Conservation (phyloP, 805 yeast genomes). For the Candida pseudofarinosa region DNA sequence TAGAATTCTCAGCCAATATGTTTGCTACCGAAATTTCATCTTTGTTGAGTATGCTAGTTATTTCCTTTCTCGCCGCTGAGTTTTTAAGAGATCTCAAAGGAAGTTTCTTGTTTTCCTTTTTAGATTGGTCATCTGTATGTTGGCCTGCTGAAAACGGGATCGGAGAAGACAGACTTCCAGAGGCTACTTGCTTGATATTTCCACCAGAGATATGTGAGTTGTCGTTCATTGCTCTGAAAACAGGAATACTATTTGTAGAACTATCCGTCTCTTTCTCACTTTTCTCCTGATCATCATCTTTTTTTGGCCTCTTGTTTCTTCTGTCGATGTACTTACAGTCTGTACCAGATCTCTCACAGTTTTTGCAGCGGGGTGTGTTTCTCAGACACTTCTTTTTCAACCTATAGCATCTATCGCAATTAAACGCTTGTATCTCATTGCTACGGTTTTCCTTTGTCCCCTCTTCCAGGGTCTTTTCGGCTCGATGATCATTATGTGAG, state of each 20-base stretch:
- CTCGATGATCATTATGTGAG: neutral
- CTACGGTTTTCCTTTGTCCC: conserved; percentile 18
- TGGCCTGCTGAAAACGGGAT: neutral
- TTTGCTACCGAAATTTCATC: neutral
- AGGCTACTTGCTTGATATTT: neutral
- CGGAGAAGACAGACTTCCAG: conserved; percentile 4
- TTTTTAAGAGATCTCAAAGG: neutral
- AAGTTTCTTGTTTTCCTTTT: neutral
- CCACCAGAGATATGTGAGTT: neutral
- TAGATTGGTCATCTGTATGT: neutral
- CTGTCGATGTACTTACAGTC: conserved; percentile 36
- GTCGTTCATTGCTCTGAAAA: neutral
- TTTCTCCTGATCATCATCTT: conserved; percentile 2
- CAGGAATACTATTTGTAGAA: conserved; percentile 3
- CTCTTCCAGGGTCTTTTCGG: conserved; percentile 1
- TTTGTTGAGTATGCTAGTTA: neutral
- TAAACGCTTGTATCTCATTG: conserved; percentile 21
- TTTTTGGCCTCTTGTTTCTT: conserved; percentile 22
- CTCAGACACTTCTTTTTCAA: conserved; percentile 41
- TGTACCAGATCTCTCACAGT: conserved; percentile 32
- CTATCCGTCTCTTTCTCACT: conserved; percentile 2
- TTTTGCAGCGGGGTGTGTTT: conserved; percentile 33
- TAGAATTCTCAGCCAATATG: neutral
- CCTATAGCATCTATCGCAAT: conserved; percentile 38
- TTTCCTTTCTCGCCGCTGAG: conserved; percentile 3